Percentiles rank a stretch among this genome's conserved stretches.
phyloP scores from a whole-genome alignment of 768 basidiomycete genomes.

The Tubosaeta sp. region DNA sequence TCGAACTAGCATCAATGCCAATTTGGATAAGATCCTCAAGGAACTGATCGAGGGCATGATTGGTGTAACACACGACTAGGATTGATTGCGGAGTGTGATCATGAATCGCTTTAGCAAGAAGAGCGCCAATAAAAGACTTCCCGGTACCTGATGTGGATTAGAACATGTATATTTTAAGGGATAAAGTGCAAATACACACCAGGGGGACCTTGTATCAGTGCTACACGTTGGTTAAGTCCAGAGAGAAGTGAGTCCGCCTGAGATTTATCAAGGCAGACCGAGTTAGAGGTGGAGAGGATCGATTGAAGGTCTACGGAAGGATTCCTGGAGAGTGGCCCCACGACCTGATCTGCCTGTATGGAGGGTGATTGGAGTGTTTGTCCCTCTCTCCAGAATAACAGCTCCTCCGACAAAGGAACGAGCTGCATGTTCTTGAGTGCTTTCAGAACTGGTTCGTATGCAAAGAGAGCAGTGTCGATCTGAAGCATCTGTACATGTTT shows the following conservation, averaged over 20 bases:
- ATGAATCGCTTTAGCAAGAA: slow-evolving; percentile 58
- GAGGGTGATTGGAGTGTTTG: slow-evolving; percentile 7
- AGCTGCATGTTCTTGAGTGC: slow-evolving; percentile 45
- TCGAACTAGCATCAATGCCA: slow-evolving; percentile 45
- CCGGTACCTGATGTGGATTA: slow-evolving; percentile 53
- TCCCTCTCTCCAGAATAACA: slow-evolving; percentile 50
- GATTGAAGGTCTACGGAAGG: slow-evolving; percentile 38
- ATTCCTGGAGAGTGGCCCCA: slow-evolving; percentile 29
- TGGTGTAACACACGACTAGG: slow-evolving; percentile 70
- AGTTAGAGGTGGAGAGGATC: slow-evolving; percentile 34
- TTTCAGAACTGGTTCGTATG: slow-evolving; percentile 60
- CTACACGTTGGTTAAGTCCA: slow-evolving; percentile 52
- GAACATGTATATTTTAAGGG: not conserved
- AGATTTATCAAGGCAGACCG: slow-evolving; percentile 47
- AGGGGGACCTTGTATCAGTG: slow-evolving; percentile 69
- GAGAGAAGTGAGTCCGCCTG: slow-evolving; percentile 46
- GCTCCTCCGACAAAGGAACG: slow-evolving; percentile 48
- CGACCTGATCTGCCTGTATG: slow-evolving; percentile 11
- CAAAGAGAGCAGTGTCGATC: slow-evolving; percentile 60
- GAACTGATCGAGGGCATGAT: slow-evolving; percentile 72
- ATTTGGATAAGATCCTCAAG: slow-evolving; percentile 57
- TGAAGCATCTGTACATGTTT: slow-evolving; percentile 44
- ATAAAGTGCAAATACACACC: slow-evolving; percentile 35
- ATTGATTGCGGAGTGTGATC: slow-evolving; percentile 46
- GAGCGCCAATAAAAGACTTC: slow-evolving; percentile 69